A percentile compares a stretch with the other conserved stretches of the same genome.
phyloP scores from a whole-genome alignment of 1,284 basidiomycete species.

The Sporisorium iseilematis-ciliati region DNA sequence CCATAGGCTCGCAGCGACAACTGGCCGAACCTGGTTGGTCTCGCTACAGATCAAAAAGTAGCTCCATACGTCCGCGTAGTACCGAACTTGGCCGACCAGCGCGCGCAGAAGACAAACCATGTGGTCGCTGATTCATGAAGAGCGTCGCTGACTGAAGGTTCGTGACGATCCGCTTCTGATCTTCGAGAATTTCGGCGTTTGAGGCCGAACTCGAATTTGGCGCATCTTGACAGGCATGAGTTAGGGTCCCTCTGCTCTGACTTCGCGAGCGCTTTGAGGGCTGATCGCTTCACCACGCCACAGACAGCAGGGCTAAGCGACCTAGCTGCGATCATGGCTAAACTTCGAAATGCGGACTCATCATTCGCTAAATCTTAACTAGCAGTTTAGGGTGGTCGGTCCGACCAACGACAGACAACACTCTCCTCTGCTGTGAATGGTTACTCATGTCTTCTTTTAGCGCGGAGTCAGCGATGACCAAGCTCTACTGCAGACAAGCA shows the following conservation, averaged over 20 bases:
- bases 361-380: neutral
- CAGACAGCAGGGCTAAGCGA: neutral
- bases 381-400: neutral
- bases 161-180: neutral
- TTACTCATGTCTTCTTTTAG: neutral
- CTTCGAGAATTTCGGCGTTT: neutral
- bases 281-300: slow-evolving; percentile 2
- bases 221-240: slow-evolving; percentile 2
- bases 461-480: neutral
- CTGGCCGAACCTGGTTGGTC: no score
- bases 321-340: neutral
- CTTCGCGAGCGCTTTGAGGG: neutral
- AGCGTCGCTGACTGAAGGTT: neutral
- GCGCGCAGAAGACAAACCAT: neutral
- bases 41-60: no score
- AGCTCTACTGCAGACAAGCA: no score
- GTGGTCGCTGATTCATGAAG: neutral
- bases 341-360: neutral
- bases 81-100: no score
- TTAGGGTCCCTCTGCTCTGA: neutral
- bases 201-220: neutral
- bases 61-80: no score
- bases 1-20: no score
- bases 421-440: neutral
- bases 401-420: neutral